Base-by-base conservation (phyloP, 208 protist genomes). In the Angomonas desouzai region DNA sequence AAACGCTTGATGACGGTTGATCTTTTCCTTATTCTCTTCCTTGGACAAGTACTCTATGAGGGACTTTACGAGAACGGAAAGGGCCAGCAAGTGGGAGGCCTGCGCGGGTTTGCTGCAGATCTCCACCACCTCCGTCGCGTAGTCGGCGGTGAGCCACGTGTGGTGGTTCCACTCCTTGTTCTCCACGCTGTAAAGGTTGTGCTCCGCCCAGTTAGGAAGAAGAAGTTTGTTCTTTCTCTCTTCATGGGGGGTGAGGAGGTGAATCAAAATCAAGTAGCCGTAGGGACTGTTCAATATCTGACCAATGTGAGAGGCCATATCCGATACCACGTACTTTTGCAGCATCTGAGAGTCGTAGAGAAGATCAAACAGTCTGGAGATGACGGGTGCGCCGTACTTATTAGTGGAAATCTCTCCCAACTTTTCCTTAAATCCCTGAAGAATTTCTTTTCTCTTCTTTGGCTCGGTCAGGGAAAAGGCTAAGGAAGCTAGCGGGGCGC, bases 321-420 rank as follows among this genome's bases (percentile, higher is more conserved):
- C 87, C 38, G 75, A 82, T 9, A 80, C 74, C 0, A 96, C 58
- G 60, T 90, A 96, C 71, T 96, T 96, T 56, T 73, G 66, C 27
- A 92, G 73, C 66, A 96, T 70, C 71, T 96, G 86, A 38, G 74
- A 58, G 55, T 96, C 87, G 67, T 96, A 96, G 25, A 93, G 66
- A 11, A 93, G 64, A 48, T 96, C 90, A 66, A 96, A 91, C 11
- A 96, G 74, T 38, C 90, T 86, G 16, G 90, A 86, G 45, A 96
- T 76, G 13, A 93, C 75, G 7, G 90, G 90, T 0, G 90, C 90
- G 36, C 76, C 76, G 72, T 93, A 92, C 76, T 96, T 96, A 66
- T 69, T 78, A 20, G 79, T 85, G 45, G 75, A 59, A 27, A 96
- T 73, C 53, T 79, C 76, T 32, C 80, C 80, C 29, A 96, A 76